Base-by-base conservation (phyloP, 306 rosid genomes). In the Luffa aegyptiaca region DNA sequence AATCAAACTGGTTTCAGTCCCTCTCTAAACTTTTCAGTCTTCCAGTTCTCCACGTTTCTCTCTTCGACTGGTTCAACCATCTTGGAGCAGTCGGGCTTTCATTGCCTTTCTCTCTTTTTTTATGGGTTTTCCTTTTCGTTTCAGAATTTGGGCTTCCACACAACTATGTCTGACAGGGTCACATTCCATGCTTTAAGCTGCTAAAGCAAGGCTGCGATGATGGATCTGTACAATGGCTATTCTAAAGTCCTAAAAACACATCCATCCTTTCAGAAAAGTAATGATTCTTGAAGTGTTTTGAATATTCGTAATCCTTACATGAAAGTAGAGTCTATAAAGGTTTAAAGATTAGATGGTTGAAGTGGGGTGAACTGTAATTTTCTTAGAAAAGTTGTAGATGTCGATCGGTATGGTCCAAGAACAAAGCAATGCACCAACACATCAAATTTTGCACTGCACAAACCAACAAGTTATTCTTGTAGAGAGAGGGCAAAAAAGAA, bases 41-140 rank as follows among this genome's bases (percentile, higher is more conserved):
- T 46, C 20, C 76, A 71, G 46, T 46, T 71, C 77, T 48, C 57
- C 77, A 71, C 77, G 77, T 71, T 45, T 68, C 74, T 68, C 74
- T 68, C 74, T 68, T 41, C 51, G 4, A 17, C 26, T 39, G 51
- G 16, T 16, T 26, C 17, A 21, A 48, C 21, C 41, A 46, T 48
- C 20, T 21, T 26, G 58, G 41, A 26, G 57, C 21, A 71, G 20
- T 71, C 57, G 17, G 57, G 11, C 37, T 21, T 46, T 46, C 12
- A 1, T 46, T 20, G n/a, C 77, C 2, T 20, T 71, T 71, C n/a
- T 12, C 49, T 41, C 49, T 18, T 41, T 45, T 41, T 42, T 44
- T 21, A n/a, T 44, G 76, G 10, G 56, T 70, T 70, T 42, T 70
- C 18, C 8, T 48, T 46, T 42, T 70, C 18, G 17, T 48, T 46